phyloP scores from a whole-genome alignment of 345 rosid genomes.

The Adansonia digitata region DNA sequence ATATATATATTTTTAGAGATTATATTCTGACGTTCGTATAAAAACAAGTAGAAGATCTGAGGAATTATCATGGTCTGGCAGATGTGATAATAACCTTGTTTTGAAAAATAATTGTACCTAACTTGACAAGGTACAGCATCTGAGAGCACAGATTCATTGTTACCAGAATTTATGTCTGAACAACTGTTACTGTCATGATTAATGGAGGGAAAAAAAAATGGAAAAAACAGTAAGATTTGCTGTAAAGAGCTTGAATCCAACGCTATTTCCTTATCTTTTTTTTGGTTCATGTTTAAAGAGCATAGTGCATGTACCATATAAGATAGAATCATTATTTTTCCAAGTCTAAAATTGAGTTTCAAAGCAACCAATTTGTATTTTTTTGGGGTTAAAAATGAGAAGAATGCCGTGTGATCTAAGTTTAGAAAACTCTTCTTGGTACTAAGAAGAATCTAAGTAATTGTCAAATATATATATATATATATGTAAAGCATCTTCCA shows the following conservation, averaged over 20 bases:
- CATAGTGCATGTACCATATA: not conserved
- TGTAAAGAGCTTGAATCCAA: no score
- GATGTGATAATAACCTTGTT: not conserved
- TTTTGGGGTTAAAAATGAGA: no score
- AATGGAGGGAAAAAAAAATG: not conserved
- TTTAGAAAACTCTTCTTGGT: no score
- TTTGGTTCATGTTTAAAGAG: not conserved
- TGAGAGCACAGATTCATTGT: not conserved
- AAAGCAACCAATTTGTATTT: no score
- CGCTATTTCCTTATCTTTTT: not conserved
- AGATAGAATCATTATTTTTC: not conserved
- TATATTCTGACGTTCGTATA: not conserved
- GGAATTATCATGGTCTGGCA: not conserved
- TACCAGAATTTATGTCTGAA: not conserved
- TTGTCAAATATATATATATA: no score
- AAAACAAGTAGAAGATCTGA: not conserved
- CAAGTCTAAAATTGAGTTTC: not conserved
- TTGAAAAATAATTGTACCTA: not conserved
- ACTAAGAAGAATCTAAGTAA: no score
- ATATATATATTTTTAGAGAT: no score
- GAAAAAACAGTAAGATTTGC: not conserved
- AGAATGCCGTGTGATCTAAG: no score
- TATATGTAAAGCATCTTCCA: no score
- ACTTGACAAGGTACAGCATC: not conserved
- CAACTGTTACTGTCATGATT: not conserved